phyloP scores from a whole-genome alignment of 2,329 filamentous ascomycete species.

The Neofusicoccum sp. region DNA sequence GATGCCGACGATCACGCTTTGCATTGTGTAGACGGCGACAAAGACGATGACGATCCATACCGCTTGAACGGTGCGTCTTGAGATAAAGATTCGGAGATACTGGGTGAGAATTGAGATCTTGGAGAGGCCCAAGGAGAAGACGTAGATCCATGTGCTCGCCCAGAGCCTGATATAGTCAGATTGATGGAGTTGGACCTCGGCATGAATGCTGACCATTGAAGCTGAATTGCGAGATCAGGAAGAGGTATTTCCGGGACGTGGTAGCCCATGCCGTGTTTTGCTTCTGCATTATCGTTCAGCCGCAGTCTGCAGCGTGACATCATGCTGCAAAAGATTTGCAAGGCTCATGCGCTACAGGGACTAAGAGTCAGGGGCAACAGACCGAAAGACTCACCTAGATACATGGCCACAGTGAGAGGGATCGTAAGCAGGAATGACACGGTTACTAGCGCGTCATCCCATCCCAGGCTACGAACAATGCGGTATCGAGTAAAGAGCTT shows the following conservation, averaged over 20 bases:
- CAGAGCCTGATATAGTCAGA: slow-evolving; percentile 25
- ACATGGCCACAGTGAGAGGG: not conserved
- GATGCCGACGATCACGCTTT: slow-evolving; percentile 21
- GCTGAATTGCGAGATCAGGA: not conserved
- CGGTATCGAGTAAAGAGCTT: slow-evolving; percentile 2
- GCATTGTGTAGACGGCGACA: not conserved
- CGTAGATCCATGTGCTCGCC: slow-evolving; percentile 34
- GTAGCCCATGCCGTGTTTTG: slow-evolving; percentile 8
- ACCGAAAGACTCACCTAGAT: not conserved
- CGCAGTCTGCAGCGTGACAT: not conserved
- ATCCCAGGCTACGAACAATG: slow-evolving; percentile 2
- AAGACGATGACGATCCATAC: slow-evolving; percentile 23
- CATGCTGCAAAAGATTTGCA: not conserved
- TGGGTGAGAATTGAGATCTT: slow-evolving; percentile 29
- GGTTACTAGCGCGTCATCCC: slow-evolving; percentile 1
- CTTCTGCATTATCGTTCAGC: not conserved
- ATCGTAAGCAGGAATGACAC: not conserved
- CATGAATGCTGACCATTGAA: not conserved
- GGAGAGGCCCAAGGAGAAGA: slow-evolving; percentile 30
- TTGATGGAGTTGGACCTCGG: not conserved
- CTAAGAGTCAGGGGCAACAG: not conserved
- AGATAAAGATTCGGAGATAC: slow-evolving; percentile 32
- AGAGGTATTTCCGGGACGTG: not conserved
- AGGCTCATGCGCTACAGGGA: not conserved
- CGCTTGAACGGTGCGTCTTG: slow-evolving; percentile 22